Base-by-base conservation (phyloP, 2,329 filamentous ascomycete genomes). In the Phialophora verrucosa region DNA sequence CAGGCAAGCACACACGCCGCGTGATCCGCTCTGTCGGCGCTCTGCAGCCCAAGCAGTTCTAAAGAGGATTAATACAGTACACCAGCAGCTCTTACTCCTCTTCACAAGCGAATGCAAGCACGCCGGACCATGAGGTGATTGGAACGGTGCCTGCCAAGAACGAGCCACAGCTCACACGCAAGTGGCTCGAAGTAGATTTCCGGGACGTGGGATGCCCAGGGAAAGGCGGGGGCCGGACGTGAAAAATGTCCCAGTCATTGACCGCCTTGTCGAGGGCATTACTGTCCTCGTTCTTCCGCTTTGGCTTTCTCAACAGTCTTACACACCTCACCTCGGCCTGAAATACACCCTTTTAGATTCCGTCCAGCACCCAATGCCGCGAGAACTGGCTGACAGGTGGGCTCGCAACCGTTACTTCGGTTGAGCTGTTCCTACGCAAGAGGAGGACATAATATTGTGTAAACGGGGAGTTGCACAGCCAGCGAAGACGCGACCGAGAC, bases 351-450 rank as follows among this genome's bases (percentile, higher is more conserved):
- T 54, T 31, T 31, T 44, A 17, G 11, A 23, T 57, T 29, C 32
- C 32, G 12, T 32, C 53, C 57, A 44, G 32, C 59, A 57, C 64
- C 57, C 56, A 66, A 86, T 86, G 84, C 83, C 76, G 79, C 82
- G 84, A 71, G 74, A 84, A 74, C 80, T 82, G 70, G 84, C 80
- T 73, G 84, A 81, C 74, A 76, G 78, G 73, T 81, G 80, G 80
- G 80, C 79, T 73, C 77, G 80, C 64, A 80, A 80, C 72, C 74
- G 80, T 68, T 81, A 82, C 70, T 77, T 80, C 69, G 79, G 77
- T 71, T 80, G 78, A 79, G 62, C 66, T 25, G 51, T 50, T 32
- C 38, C 20, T 27, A 44, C 11, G 17, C 31, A 25, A 47, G 59
- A 61, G 50, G 50, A 59, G 38, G 58, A 50, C 51, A 10, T 27